phyloP scores from a whole-genome alignment of 2,329 filamentous ascomycete species.

The Sclerotinia sclerotiorum region DNA sequence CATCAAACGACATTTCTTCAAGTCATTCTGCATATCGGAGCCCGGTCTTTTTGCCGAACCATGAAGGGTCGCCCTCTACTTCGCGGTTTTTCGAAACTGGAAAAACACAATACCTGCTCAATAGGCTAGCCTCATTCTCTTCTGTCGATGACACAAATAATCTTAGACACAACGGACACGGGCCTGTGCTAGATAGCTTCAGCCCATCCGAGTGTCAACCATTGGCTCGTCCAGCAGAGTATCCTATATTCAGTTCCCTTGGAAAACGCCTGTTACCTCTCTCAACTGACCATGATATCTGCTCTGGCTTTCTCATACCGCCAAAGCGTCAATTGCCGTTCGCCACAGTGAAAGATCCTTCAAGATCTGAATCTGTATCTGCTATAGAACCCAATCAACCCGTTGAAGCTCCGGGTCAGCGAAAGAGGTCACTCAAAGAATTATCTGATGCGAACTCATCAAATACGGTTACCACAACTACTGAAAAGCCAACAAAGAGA shows the following conservation, averaged over 20 bases:
- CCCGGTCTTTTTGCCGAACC: background rate
- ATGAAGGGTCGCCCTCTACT: background rate
- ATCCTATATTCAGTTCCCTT: constrained; percentile 9
- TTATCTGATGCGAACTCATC: background rate
- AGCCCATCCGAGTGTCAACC: background rate
- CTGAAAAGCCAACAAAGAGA: background rate
- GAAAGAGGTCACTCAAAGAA: constrained; percentile 9
- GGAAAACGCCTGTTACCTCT: constrained; percentile 12
- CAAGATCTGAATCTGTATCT: background rate
- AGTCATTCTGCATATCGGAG: background rate
- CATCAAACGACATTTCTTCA: background rate
- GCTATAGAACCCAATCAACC: background rate
- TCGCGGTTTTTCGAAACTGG: background rate
- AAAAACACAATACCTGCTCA: background rate
- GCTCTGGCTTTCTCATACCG: constrained; percentile 28
- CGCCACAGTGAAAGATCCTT: constrained; percentile 22
- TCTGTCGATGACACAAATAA: background rate
- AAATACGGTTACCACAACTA: background rate
- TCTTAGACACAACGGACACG: background rate
- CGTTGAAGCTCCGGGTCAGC: background rate
- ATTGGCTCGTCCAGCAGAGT: constrained; percentile 13
- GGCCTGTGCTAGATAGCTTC: background rate
- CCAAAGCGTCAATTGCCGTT: constrained; percentile 38
- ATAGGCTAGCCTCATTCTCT: background rate
- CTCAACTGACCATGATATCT: constrained; percentile 19